A percentile compares a stretch with the other conserved stretches of the same genome.
phyloP scores from a whole-genome alignment of 2,329 filamentous ascomycete genomes.

The Rutstroemia sydowiana region DNA sequence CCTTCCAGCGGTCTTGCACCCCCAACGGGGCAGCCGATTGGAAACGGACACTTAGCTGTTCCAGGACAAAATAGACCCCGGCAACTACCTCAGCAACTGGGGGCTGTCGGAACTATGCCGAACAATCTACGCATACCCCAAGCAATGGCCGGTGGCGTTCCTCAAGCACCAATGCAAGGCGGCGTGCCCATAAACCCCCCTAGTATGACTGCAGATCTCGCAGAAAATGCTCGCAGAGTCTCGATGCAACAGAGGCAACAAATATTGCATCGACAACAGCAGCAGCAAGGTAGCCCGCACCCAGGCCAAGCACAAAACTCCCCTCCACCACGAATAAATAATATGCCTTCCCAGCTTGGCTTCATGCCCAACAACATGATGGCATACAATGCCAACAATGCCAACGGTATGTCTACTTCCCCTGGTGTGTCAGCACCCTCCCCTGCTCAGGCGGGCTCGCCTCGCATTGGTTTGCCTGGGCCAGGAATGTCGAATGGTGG shows the following conservation, averaged over 20 bases:
- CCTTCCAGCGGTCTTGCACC: conserved; percentile 18
- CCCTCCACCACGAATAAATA: conserved; percentile 30
- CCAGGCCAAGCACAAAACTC: conserved; percentile 31
- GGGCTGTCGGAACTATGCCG: conserved; percentile 29
- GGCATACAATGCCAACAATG: conserved; percentile 39
- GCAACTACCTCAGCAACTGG: conserved; percentile 26
- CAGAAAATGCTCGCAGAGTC: conserved; percentile 59
- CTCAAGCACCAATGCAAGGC: conserved; percentile 61
- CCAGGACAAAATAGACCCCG: conserved; percentile 26
- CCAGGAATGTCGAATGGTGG: conserved; percentile 7
- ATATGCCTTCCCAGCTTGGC: conserved; percentile 22
- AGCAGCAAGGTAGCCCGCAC: conserved; percentile 19
- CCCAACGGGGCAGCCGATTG: conserved; percentile 17
- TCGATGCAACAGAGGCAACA: conserved; percentile 32
- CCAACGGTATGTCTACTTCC: conserved; percentile 41
- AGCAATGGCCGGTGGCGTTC: conserved; percentile 48
- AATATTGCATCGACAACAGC: conserved; percentile 25
- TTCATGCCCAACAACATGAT: conserved; percentile 39
- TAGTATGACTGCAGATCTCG: conserved; percentile 46
- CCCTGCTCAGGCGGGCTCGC: conserved; percentile 25
- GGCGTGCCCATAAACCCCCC: conserved; percentile 49
- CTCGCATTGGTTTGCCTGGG: conserved; percentile 22
- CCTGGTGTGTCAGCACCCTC: conserved; percentile 20
- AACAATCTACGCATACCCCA: conserved; percentile 31
- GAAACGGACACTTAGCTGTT: conserved; percentile 16